phyloP scores from a whole-genome alignment of 345 rosid species.

The Pelargonium nanum region DNA sequence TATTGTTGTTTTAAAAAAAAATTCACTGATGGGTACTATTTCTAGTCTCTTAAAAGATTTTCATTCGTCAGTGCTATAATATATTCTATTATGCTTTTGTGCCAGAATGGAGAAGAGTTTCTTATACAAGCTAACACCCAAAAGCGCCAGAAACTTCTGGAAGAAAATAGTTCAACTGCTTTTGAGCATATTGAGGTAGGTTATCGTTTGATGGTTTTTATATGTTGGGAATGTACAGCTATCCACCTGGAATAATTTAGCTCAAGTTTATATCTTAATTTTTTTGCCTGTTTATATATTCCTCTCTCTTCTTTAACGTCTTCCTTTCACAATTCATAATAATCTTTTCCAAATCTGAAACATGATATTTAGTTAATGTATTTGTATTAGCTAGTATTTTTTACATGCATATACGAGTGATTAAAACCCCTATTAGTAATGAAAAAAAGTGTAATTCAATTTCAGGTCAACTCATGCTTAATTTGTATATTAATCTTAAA shows the following conservation, averaged over 20 bases:
- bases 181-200: slow-evolving; percentile 59
- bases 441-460: not conserved
- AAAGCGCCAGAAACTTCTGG: slow-evolving; percentile 69
- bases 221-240: slow-evolving; percentile 1
- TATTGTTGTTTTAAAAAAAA: too few species aligned
- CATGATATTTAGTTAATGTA: too few species aligned
- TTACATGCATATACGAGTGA: not conserved
- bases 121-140: slow-evolving; percentile 84
- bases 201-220: slow-evolving; percentile 5
- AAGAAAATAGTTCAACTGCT: slow-evolving; percentile 32
- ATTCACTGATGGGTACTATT: not conserved
- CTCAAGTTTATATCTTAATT: too few species aligned
- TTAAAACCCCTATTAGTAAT: not conserved
- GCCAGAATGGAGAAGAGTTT: slow-evolving; percentile 74
- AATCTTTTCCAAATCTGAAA: not conserved
- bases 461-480: not conserved
- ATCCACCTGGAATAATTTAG: not conserved
- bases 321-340: not conserved
- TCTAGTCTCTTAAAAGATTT: not conserved
- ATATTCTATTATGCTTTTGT: not conserved
- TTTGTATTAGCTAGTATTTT: too few species aligned
- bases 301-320: not conserved
- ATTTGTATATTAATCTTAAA: not conserved
- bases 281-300: not conserved
- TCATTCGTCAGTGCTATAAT: not conserved